These are phyloP conservation scores for Phyllosticta paracitricarpa DNA, from an alignment of 2,329 filamentous ascomycete species.

Conservation along the genomic window DNA sequence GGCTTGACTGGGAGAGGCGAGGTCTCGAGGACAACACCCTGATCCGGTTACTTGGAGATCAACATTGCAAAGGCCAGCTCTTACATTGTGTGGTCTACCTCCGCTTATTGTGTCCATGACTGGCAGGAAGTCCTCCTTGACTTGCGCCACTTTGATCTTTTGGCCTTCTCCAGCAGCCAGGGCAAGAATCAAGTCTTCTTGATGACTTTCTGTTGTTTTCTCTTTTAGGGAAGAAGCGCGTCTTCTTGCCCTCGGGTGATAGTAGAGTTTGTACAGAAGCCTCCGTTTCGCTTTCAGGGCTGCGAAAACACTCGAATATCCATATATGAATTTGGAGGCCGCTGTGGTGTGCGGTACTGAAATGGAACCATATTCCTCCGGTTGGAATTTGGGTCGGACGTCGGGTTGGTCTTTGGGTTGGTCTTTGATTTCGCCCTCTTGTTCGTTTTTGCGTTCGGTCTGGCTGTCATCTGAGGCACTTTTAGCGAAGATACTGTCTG, in stretches of 20 bases:
- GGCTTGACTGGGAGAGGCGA: slow-evolving; percentile 56
- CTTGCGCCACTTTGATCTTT: slow-evolving; percentile 39
- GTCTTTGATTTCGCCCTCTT: background rate
- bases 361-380: background rate
- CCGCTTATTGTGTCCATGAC: slow-evolving; percentile 76
- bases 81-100: slow-evolving; percentile 70
- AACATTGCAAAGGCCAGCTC: slow-evolving; percentile 1
- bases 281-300: slow-evolving; percentile 61
- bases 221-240: background rate
- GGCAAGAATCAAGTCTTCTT: slow-evolving; percentile 12
- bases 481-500: background rate
- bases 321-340: slow-evolving; percentile 86
- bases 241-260: slow-evolving; percentile 31
- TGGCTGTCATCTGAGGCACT: background rate
- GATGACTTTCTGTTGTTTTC: background rate
- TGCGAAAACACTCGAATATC: slow-evolving; percentile 68
- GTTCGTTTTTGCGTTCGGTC: background rate
- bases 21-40: slow-evolving; percentile 73
- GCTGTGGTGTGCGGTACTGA: slow-evolving; percentile 61
- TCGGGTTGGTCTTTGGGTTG: too few relatives aligned
- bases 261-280: slow-evolving; percentile 74
- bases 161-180: slow-evolving; percentile 8
- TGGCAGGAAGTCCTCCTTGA: slow-evolving; percentile 52
- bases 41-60: slow-evolving; percentile 9
- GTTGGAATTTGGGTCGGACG: too few relatives aligned